phyloP scores from a whole-genome alignment of 805 yeast genomes.

The Blastobotrys parvus region DNA sequence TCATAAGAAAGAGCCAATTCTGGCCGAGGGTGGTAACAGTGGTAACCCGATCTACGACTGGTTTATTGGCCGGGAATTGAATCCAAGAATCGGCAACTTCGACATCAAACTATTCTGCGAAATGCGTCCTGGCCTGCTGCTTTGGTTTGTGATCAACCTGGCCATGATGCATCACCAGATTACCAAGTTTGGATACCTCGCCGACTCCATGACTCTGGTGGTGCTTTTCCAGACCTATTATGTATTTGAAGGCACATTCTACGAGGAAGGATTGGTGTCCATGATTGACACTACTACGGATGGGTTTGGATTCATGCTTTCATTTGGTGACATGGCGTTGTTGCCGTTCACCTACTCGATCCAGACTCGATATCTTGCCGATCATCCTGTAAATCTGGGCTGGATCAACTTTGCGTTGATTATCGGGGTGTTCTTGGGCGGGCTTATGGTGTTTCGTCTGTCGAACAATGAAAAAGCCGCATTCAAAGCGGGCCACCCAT shows the following conservation, averaged over 20 bases:
- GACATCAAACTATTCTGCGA: constrained; percentile 92
- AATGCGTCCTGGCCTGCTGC: constrained; percentile 84
- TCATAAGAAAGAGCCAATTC: constrained; percentile 50
- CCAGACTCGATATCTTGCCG: constrained; percentile 74
- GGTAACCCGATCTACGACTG: constrained; percentile 73
- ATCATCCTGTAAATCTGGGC: constrained; percentile 53
- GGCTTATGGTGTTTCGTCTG: constrained; percentile 75
- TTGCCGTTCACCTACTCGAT: constrained; percentile 87
- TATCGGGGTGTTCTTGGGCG: constrained; percentile 43
- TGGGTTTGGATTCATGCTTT: constrained; percentile 94
- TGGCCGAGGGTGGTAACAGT: constrained; percentile 83
- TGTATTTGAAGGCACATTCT: constrained; percentile 83
- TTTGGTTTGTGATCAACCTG: constrained; percentile 74
- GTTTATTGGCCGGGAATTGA: constrained; percentile 95
- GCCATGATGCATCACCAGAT: constrained; percentile 80
- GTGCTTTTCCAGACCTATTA: constrained; percentile 68
- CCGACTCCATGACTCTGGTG: constrained; percentile 67
- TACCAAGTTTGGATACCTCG: constrained; percentile 45
- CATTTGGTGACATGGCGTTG: constrained; percentile 88
- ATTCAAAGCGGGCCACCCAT: constrained; percentile 70
- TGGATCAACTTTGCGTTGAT: constrained; percentile 32
- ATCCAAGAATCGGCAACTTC: constrained; percentile 78
- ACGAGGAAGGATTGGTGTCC: constrained; percentile 80
- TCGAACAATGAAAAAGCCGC: constrained; percentile 79
- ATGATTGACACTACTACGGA: constrained; percentile 97